Evolutionary conservation across 75 land plant species (phyloP).

Genomic region (Sequoia sempervirens): DNA sequence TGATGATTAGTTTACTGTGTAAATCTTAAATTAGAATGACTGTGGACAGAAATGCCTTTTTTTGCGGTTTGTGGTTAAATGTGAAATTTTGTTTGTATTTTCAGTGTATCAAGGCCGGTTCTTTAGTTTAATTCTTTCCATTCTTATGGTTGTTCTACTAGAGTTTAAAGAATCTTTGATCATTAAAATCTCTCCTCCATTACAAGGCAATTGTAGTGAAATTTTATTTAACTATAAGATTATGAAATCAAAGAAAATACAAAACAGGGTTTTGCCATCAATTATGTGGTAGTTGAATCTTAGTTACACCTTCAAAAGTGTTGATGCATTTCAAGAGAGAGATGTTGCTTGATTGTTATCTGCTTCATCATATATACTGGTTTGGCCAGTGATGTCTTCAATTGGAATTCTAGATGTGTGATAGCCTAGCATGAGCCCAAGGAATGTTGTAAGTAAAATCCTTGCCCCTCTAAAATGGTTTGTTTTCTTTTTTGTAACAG

Average conservation of each 20-base stretch:
- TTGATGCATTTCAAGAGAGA: neutral
- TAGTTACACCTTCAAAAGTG: neutral
- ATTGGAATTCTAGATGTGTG: neutral
- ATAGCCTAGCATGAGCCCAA: neutral
- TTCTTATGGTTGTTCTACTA: neutral
- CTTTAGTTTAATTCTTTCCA: neutral
- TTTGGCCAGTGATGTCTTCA: neutral
- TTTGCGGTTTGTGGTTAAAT: neutral
- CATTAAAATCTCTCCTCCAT: neutral
- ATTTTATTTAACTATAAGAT: neutral
- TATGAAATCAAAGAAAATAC: neutral
- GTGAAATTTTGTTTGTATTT: neutral
- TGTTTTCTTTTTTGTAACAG: neutral
- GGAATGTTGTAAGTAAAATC: neutral
- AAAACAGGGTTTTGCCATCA: neutral
- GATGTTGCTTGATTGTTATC: neutral
- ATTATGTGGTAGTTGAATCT: neutral
- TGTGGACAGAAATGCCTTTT: neutral
- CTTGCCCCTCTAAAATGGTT: neutral
- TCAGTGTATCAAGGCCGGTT: neutral
- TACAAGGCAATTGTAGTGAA: neutral
- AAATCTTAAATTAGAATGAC: neutral
- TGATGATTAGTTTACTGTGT: neutral
- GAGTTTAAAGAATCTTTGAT: neutral
- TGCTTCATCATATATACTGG: neutral